Conservation (phyloP, 768 basidiomycete genomes). For the Saitozyma sp. region DNA sequence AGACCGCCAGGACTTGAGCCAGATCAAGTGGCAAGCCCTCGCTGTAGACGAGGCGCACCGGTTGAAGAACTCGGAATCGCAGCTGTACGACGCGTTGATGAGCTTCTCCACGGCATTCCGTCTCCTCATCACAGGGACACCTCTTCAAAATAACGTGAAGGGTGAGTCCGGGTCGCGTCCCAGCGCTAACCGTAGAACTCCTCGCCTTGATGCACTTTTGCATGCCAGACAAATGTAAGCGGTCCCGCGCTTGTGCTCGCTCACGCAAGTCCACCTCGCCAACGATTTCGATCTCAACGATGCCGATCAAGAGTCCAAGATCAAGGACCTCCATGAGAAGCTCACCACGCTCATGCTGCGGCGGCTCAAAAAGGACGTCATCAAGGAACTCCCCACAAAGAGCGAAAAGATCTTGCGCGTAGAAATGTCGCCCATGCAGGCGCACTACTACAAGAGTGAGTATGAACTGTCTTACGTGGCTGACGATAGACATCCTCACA, state of each 20-base stretch:
- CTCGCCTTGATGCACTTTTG: conserved; percentile 98
- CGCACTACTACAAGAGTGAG: conserved; percentile 89
- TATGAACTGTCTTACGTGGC: not conserved
- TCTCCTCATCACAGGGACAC: conserved; percentile 96
- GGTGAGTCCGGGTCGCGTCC: conserved; percentile 57
- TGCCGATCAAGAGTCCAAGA: conserved; percentile 79
- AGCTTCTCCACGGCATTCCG: conserved; percentile 88
- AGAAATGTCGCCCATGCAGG: conserved; percentile 95
- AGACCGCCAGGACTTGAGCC: conserved; percentile 80
- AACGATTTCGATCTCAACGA: conserved; percentile 96
- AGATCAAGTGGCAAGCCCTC: conserved; percentile 95
- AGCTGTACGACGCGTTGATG: conserved; percentile 89
- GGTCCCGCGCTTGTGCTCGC: not conserved
- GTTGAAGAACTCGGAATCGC: conserved; percentile 95
- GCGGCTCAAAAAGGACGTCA: conserved; percentile 90
- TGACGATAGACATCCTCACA: conserved; percentile 68
- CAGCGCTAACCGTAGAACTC: conserved; percentile 63
- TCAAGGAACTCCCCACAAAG: conserved; percentile 94
- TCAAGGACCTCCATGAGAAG: conserved; percentile 91
- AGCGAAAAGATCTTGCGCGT: conserved; percentile 96
- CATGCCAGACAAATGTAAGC: conserved; percentile 94
- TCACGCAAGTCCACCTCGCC: conserved; percentile 71
- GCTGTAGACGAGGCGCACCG: conserved; percentile 99
- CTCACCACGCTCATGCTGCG: conserved; percentile 92
- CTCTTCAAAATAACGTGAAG: conserved; percentile 98